A percentile compares a stretch with the other conserved stretches of the same genome.
Evolutionary conservation across 164 flowering plant species (phyloP).

Genomic region (Magnolia kwangsiensis): DNA sequence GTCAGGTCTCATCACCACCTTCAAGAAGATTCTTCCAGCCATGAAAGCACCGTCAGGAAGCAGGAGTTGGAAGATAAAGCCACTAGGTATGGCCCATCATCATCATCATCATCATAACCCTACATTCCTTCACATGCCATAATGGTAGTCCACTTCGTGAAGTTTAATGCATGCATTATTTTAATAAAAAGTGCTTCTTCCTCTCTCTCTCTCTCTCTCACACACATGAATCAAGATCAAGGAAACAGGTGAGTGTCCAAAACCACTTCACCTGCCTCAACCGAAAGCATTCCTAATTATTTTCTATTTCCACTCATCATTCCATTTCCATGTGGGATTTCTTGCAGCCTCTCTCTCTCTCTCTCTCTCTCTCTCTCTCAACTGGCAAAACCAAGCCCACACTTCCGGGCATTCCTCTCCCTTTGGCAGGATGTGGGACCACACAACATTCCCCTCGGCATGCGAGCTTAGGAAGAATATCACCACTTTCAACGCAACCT

Average conservation of each 20-base stretch:
- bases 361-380: constrained; percentile 8
- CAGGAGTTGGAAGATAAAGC: constrained; percentile 2
- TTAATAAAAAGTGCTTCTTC: not conserved
- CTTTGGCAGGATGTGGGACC: constrained; percentile 25
- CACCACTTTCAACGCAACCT: constrained; percentile 25
- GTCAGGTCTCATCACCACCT: constrained; percentile 28
- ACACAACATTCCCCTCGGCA: constrained; percentile 79
- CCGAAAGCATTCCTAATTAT: constrained; percentile 23
- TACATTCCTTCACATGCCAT: constrained; percentile 3
- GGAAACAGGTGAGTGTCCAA: not conserved
- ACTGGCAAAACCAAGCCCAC: constrained; percentile 36
- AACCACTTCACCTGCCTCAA: constrained; percentile 23
- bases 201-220: not conserved
- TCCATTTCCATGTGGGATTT: constrained; percentile 25
- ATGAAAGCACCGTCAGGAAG: constrained; percentile 15
- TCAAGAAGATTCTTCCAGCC: constrained; percentile 32
- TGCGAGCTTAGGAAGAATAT: constrained; percentile 49
- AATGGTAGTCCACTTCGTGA: constrained; percentile 6
- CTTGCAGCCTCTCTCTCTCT: constrained; percentile 21
- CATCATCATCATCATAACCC: not conserved
- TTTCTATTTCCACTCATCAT: constrained; percentile 15
- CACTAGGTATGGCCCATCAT: constrained; percentile 15
- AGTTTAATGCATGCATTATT: constrained; percentile 3
- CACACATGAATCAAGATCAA: not conserved
- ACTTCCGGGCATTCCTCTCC: constrained; percentile 6